phyloP scores from a whole-genome alignment of 2,329 filamentous ascomycete species.

The Ascochyta fabae region DNA sequence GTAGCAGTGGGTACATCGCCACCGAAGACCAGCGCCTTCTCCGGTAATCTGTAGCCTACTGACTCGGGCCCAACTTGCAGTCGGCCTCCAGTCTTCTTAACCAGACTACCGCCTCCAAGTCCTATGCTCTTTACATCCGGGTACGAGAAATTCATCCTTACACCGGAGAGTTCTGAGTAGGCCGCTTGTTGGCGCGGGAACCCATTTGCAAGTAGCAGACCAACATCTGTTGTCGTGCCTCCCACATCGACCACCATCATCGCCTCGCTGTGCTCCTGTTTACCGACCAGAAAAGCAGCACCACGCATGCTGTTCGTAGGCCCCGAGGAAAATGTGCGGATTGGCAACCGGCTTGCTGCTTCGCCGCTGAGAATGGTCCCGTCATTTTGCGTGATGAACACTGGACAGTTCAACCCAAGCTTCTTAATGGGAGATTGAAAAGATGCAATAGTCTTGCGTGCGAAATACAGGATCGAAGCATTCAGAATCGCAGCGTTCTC shows the following conservation, averaged over 20 bases:
- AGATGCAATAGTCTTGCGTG: constrained; percentile 53
- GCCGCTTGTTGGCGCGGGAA: constrained; percentile 69
- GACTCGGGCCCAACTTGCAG: constrained; percentile 66
- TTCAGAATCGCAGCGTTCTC: constrained; percentile 61
- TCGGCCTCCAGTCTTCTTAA: constrained; percentile 50
- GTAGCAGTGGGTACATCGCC: constrained; percentile 65
- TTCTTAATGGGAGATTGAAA: constrained; percentile 56
- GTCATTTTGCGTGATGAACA: constrained; percentile 62
- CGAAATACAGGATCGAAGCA: constrained; percentile 56
- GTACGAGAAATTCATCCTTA: constrained; percentile 64
- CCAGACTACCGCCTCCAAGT: constrained; percentile 64
- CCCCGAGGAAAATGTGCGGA: constrained; percentile 60
- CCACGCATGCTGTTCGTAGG: constrained; percentile 62
- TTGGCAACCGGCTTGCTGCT: constrained; percentile 56
- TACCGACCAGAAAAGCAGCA: constrained; percentile 51
- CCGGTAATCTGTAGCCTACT: constrained; percentile 64
- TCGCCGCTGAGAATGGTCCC: constrained; percentile 57
- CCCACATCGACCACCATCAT: constrained; percentile 71
- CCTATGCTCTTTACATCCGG: constrained; percentile 67
- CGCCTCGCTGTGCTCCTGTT: constrained; percentile 49
- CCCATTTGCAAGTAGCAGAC: constrained; percentile 65
- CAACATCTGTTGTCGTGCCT: constrained; percentile 70
- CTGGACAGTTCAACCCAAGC: constrained; percentile 54
- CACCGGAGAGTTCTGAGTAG: constrained; percentile 67
- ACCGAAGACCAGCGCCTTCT: constrained; percentile 64